Percentiles rank a stretch among this genome's conserved stretches.
phyloP scores from a whole-genome alignment of 2,329 filamentous ascomycete genomes.

The Zalaria sp. region DNA sequence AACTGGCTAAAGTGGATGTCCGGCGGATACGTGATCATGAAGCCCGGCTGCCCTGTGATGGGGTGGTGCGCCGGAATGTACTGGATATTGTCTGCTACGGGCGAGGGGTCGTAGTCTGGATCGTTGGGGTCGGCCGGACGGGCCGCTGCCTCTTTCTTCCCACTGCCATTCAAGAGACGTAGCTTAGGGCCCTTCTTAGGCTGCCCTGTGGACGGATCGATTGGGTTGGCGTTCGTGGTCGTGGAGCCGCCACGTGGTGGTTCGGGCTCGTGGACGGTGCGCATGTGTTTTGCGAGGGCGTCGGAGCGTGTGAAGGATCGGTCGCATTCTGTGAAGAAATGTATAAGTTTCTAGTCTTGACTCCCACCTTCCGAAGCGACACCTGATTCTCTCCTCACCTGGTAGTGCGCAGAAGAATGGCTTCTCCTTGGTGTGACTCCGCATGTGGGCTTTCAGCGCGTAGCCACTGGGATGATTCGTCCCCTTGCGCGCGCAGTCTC shows the following conservation, averaged over 20 bases:
- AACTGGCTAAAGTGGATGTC: conserved; percentile 48
- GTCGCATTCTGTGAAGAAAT: conserved; percentile 61
- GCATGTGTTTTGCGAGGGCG: conserved; percentile 94
- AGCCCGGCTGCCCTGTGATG: conserved; percentile 37
- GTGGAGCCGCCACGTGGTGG: conserved; percentile 53
- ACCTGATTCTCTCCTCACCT: conserved; percentile 39
- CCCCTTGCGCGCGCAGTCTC: conserved; percentile 74
- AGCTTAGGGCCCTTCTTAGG: conserved; percentile 28
- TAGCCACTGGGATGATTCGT: conserved; percentile 90
- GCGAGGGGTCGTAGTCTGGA: conserved; percentile 13
- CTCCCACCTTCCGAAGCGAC: not conserved
- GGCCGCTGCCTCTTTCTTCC: conserved; percentile 5
- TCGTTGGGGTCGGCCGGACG: conserved; percentile 1
- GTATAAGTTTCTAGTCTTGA: not conserved
- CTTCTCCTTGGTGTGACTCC: conserved; percentile 95
- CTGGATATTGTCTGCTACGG: conserved; percentile 40
- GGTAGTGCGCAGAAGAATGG: conserved; percentile 94
- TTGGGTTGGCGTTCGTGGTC: conserved; percentile 57
- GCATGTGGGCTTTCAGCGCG: conserved; percentile 91
- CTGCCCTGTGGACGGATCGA: conserved; percentile 16
- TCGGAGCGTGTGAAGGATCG: conserved; percentile 92
- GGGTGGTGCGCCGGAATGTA: conserved; percentile 46
- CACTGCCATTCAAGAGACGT: conserved; percentile 22
- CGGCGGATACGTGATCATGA: conserved; percentile 37
- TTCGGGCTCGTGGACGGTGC: conserved; percentile 95